Evolutionary conservation across 2,329 filamentous ascomycete genomes (phyloP).

Genomic region (Diaporthe sp.): DNA sequence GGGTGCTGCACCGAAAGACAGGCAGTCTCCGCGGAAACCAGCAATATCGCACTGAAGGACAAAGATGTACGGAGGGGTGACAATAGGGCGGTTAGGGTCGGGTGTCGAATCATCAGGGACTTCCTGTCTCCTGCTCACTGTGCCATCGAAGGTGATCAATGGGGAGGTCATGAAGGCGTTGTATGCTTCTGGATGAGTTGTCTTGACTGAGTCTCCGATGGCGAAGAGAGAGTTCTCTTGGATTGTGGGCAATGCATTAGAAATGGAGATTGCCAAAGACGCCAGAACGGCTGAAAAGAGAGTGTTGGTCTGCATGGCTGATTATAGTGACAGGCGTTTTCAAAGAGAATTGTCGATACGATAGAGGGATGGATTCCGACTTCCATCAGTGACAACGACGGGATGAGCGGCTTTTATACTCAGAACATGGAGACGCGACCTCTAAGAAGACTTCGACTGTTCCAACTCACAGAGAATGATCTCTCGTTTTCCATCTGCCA

Average conservation of each 20-base stretch:
- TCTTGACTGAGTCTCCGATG: background rate
- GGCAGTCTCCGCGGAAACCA: conserved; percentile 5
- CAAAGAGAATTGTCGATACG: background rate
- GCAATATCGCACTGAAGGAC: background rate
- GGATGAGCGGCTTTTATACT: background rate
- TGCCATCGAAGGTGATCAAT: background rate
- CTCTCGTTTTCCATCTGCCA: background rate
- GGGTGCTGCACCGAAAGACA: conserved; percentile 5
- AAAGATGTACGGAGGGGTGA: conserved; percentile 4
- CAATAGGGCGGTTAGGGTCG: background rate
- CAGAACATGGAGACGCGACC: background rate
- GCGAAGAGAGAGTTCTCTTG: conserved; percentile 2
- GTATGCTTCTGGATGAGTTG: background rate
- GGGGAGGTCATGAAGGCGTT: conserved; percentile 1
- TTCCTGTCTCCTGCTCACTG: background rate
- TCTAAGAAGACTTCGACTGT: background rate
- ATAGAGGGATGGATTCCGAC: too few relatives aligned
- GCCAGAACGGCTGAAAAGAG: background rate
- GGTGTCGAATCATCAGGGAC: background rate
- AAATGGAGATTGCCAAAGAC: background rate
- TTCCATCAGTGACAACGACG: background rate
- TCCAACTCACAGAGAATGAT: too few relatives aligned
- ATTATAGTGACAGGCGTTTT: background rate
- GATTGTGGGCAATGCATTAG: background rate
- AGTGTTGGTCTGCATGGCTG: background rate